phyloP scores from a whole-genome alignment of 2,329 filamentous ascomycete genomes.

The Knufia fluminis region DNA sequence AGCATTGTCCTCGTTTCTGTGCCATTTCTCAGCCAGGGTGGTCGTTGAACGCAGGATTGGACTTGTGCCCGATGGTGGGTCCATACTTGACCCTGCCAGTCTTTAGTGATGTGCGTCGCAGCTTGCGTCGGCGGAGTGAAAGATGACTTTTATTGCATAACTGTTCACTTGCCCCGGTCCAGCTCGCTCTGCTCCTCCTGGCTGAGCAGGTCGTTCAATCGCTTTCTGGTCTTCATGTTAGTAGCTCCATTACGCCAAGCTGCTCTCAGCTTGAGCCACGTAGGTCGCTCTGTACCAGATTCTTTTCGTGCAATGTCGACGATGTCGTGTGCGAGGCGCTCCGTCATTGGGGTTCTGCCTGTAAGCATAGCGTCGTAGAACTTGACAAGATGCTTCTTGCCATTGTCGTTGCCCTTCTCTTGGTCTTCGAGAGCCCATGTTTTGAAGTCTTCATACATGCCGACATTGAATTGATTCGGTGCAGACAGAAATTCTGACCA shows the following conservation, averaged over 20 bases:
- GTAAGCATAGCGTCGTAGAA: slow-evolving; percentile 54
- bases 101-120: too few species aligned
- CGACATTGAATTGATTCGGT: slow-evolving; percentile 61
- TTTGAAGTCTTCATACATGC: slow-evolving; percentile 69
- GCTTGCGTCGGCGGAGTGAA: too few species aligned
- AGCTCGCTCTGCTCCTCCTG: slow-evolving; percentile 44
- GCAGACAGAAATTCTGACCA: slow-evolving; percentile 58
- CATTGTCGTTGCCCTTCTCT: slow-evolving; percentile 42
- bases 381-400: slow-evolving; percentile 53
- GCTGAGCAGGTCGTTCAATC: slow-evolving; percentile 45
- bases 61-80: too few species aligned
- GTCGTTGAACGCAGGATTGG: too few species aligned
- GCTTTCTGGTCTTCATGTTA: slow-evolving; percentile 49
- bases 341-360: slow-evolving; percentile 43
- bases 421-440: slow-evolving; percentile 57
- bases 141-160: too few species aligned
- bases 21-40: background rate
- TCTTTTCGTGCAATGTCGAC: slow-evolving; percentile 46
- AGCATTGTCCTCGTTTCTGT: background rate
- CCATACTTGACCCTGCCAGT: too few species aligned
- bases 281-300: slow-evolving; percentile 32
- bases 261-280: slow-evolving; percentile 43
- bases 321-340: slow-evolving; percentile 47
- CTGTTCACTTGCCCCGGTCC: slow-evolving; percentile 27
- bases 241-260: slow-evolving; percentile 47